Base-by-base conservation (phyloP, 371 early-diverging fungal genomes). In the Mortierella sp. region DNA sequence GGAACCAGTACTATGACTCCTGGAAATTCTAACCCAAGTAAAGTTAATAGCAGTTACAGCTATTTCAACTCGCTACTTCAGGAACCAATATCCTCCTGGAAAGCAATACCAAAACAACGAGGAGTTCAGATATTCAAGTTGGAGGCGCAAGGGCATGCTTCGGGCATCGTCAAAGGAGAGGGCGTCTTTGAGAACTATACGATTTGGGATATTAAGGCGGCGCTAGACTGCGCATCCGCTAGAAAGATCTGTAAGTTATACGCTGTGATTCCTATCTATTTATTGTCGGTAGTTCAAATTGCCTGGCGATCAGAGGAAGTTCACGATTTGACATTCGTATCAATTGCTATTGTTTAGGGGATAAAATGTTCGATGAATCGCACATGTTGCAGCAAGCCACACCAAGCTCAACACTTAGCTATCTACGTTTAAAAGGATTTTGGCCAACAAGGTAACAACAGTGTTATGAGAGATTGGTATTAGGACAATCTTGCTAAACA, bases 121-220 rank as follows among this genome's bases (percentile, higher is more conserved):
- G 83, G 76, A 8, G 75, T 88, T 0, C 77, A 83, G 18, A 77
- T 87, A 5, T 84, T 83, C 8, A 84, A 85, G 16, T 61, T 87
- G 18, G 87, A 87, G n/a, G 75, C 84, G 3, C 83, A 89, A 11
- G 85, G 84, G n/a, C 88, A 88, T 66, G 86, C 85, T 2, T 79
- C 85, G 0, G 89, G 87, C 0, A 89, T 85, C 24, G 84, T 87
- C 60, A 68, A 87, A 39, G 85, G 85, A 49, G 88, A 88, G 59
- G 83, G 89, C 12, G 59, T 79, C 2, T 90, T 89, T 85, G 83
- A 86, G 24, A 77, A 85, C 22, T 90, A 87, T 45, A 86, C 87
- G 62, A 83, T 90, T 22, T 90, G 89, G 89, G 90, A 90, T 67
- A 83, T 88, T 43, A 89, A 88, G 59, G 86, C 89, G 0, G 87